A percentile compares a stretch with the other conserved stretches of the same genome.
These are phyloP conservation scores for Phaeophleospora eucalypticola DNA, from an alignment of 2,329 filamentous ascomycete genomes.

Conservation along the genomic window DNA sequence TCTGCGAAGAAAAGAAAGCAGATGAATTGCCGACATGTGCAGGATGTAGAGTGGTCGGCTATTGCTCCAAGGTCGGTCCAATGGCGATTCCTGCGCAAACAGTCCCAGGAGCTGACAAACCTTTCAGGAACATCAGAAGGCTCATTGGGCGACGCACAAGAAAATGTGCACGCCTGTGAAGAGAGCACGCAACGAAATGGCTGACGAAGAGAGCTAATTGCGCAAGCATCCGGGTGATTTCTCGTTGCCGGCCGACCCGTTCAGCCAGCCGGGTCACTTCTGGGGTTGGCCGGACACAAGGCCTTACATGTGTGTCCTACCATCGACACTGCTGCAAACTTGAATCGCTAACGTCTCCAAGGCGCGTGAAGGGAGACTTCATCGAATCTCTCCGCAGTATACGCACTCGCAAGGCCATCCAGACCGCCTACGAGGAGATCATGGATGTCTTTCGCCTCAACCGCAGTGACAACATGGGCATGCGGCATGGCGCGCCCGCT, in stretches of 20 bases:
- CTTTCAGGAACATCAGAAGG: not conserved
- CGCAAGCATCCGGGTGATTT: not conserved
- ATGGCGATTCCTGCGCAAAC: not conserved
- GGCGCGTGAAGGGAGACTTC: no score
- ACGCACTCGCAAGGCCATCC: slow-evolving; percentile 8
- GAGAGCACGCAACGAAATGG: not conserved
- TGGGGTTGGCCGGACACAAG: slow-evolving; percentile 6
- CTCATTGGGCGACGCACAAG: slow-evolving; percentile 1
- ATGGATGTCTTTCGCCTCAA: slow-evolving; percentile 4
- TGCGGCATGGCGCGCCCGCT: slow-evolving; percentile 1
- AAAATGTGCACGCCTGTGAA: not conserved
- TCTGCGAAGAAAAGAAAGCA: not conserved
- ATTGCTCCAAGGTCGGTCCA: not conserved
- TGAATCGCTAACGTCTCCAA: no score
- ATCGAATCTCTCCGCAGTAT: no score
- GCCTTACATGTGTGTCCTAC: slow-evolving; percentile 4
- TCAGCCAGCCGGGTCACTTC: slow-evolving; percentile 2
- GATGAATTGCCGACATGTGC: not conserved
- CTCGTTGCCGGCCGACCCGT: not conserved
- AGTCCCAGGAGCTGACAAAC: not conserved
- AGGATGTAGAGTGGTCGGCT: not conserved
- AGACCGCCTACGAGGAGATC: not conserved
- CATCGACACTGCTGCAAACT: no score
- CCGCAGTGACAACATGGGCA: slow-evolving; percentile 12
- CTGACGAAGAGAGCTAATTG: not conserved